A percentile compares a stretch with the other conserved stretches of the same genome.
Evolutionary conservation across 2,329 filamentous ascomycete species (phyloP).

Genomic region (Microsporum ferrugineum): DNA sequence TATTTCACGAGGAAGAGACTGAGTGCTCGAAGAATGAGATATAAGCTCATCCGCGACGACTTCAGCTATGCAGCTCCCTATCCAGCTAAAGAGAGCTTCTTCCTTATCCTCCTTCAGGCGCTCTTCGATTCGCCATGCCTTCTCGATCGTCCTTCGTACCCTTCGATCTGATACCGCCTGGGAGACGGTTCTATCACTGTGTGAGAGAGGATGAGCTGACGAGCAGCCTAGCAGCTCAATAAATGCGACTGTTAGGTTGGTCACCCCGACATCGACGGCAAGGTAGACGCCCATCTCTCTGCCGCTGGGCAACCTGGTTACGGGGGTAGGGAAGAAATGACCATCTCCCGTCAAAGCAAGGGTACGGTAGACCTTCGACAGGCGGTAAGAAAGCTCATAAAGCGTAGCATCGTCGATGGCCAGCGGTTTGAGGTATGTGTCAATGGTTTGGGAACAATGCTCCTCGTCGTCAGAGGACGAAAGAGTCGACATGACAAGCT

Average conservation of each 20-base stretch:
- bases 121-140: constrained; percentile 62
- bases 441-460: background rate
- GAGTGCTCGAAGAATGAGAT: constrained; percentile 21
- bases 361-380: constrained; percentile 27
- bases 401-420: constrained; percentile 16
- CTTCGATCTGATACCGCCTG: constrained; percentile 33
- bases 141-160: constrained; percentile 52
- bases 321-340: constrained; percentile 34
- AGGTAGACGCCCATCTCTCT: constrained; percentile 42
- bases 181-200: constrained; percentile 11
- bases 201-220: constrained; percentile 6
- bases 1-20: constrained; percentile 23
- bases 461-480: background rate
- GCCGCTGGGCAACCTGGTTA: constrained; percentile 35
- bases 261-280: constrained; percentile 43
- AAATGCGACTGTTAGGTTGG: constrained; percentile 42
- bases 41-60: constrained; percentile 47
- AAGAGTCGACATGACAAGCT: background rate
- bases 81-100: constrained; percentile 61
- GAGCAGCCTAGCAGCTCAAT: constrained; percentile 37
- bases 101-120: constrained; percentile 60
- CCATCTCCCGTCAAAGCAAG: constrained; percentile 29
- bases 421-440: constrained; percentile 9
- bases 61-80: constrained; percentile 59
- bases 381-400: constrained; percentile 27